Conservation (phyloP, 345 rosid genomes). For the Psidium guajava region DNA sequence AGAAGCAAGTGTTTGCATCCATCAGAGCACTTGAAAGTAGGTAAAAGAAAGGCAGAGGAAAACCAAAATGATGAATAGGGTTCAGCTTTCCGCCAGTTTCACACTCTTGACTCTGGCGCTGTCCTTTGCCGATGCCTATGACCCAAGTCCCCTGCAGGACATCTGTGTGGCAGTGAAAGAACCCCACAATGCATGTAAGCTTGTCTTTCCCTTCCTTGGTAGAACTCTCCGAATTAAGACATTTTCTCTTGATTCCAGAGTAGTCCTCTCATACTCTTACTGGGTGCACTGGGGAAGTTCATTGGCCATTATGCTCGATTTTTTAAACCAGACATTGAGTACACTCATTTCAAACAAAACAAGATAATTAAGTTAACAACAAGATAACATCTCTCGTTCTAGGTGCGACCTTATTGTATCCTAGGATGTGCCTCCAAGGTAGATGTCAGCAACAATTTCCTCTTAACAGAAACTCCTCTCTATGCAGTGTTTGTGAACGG, state of each 20-base stretch:
- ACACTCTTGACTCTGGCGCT: slow-evolving; percentile 5
- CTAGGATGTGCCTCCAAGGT: background rate
- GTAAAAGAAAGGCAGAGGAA: background rate
- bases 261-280: background rate
- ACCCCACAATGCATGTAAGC: background rate
- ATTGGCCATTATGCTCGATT: background rate
- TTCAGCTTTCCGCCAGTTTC: background rate
- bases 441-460: background rate
- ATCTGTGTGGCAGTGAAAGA: slow-evolving; percentile 16
- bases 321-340: background rate
- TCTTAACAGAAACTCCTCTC: background rate
- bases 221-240: background rate
- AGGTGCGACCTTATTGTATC: background rate
- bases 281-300: background rate
- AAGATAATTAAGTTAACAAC: background rate
- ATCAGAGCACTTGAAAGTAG: no score
- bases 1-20: background rate
- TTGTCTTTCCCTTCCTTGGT: background rate
- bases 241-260: background rate
- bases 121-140: slow-evolving; percentile 5
- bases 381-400: background rate
- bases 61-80: background rate
- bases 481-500: slow-evolving; percentile 19
- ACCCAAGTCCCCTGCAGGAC: slow-evolving; percentile 20
- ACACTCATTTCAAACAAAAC: background rate